Evolutionary conservation across 345 rosid genomes (phyloP).

Genomic region (Bruguiera gymnorhiza): DNA sequence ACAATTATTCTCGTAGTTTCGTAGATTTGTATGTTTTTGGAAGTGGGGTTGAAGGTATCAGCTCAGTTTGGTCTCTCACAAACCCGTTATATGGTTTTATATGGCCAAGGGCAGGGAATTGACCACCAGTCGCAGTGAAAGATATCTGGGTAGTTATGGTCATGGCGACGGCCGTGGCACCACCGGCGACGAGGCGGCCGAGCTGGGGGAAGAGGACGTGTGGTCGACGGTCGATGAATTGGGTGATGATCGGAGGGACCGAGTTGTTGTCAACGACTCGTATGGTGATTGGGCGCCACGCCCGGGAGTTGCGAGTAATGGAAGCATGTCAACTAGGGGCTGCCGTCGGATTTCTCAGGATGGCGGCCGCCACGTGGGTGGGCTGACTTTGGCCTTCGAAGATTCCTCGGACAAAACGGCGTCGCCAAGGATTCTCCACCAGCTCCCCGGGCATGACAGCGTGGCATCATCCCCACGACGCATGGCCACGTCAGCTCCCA

Average conservation of each 20-base stretch:
- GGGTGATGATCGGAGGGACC: slow-evolving; percentile 25
- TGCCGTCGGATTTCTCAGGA: slow-evolving; percentile 19
- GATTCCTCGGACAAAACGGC: slow-evolving; percentile 37
- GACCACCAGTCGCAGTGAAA: slow-evolving; percentile 72
- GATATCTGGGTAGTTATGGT: slow-evolving; percentile 47
- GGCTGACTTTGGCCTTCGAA: slow-evolving; percentile 67
- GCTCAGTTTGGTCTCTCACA: not conserved
- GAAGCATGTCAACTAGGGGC: not conserved
- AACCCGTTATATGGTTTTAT: not conserved
- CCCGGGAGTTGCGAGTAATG: slow-evolving; percentile 26
- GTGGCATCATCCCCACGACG: slow-evolving; percentile 38
- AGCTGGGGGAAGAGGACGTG: slow-evolving; percentile 76
- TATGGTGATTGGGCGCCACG: slow-evolving; percentile 45
- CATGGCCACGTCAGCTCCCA: slow-evolving; percentile 80
- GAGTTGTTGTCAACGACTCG: not conserved
- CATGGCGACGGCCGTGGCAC: slow-evolving; percentile 24
- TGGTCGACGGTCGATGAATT: slow-evolving; percentile 62
- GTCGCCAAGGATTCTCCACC: slow-evolving; percentile 69
- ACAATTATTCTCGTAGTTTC: not conserved
- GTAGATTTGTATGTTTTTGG: not conserved
- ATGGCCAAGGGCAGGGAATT: slow-evolving; percentile 73
- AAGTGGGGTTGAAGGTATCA: not conserved
- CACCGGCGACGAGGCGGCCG: slow-evolving; percentile 20
- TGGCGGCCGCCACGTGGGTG: slow-evolving; percentile 45
- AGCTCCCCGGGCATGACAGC: slow-evolving; percentile 49